A percentile compares a stretch with the other conserved stretches of the same genome.
These are phyloP conservation scores for Cornus suecica DNA, from an alignment of 148 eudicot genomes.

Conservation along the genomic window DNA sequence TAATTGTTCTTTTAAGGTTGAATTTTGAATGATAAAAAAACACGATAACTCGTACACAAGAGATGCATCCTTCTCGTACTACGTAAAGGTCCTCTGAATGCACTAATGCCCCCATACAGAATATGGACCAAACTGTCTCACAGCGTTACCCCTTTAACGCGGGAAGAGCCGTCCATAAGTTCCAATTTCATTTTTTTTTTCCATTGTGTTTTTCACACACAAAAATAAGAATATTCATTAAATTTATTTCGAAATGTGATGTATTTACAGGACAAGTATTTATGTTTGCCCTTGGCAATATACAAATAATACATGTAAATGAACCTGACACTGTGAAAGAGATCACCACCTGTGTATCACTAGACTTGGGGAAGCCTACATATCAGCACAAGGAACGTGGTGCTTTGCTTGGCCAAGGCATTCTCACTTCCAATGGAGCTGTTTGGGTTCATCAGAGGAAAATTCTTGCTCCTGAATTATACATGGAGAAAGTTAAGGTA, in stretches of 20 bases:
- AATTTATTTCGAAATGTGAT: neutral
- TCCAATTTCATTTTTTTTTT: too few relatives aligned
- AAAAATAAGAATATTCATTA: neutral
- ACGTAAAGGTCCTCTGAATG: too few relatives aligned
- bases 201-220: too few relatives aligned
- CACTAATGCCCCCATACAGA: too few relatives aligned
- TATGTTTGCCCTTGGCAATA: neutral
- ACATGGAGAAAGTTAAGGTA: slow-evolving; percentile 3
- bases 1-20: too few relatives aligned
- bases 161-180: too few relatives aligned
- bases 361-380: neutral
- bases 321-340: neutral
- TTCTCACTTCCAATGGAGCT: neutral
- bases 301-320: neutral
- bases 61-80: too few relatives aligned
- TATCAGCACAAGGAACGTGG: neutral
- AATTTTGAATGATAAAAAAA: too few relatives aligned
- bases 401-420: neutral
- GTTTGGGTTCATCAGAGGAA: slow-evolving; percentile 1
- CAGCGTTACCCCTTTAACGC: too few relatives aligned
- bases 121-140: too few relatives aligned
- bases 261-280: neutral
- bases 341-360: neutral
- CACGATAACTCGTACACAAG: too few relatives aligned
- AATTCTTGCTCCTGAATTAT: neutral